Evolutionary conservation across 2,329 filamentous ascomycete genomes (phyloP), one percentile per base, ranked within the genome.

Genomic region (Fonsecaea multimorphosa): DNA sequence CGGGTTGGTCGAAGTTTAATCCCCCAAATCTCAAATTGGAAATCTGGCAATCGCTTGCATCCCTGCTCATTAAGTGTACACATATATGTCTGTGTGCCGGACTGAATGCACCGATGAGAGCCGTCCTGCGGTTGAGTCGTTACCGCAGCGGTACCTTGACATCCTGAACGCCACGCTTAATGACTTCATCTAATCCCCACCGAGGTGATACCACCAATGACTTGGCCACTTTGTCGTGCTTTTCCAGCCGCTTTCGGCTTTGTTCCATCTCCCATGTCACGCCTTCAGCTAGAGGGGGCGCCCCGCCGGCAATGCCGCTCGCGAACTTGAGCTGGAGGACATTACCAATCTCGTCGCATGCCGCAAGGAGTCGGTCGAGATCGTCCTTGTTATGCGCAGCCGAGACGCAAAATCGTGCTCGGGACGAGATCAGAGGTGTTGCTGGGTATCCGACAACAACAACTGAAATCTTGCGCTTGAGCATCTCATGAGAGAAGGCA

Each of bases 331-430:
- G 85, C 79, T 98, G 93, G 63, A 99, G 82, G 24, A 96, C 86
- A 71, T 97, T 92, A 64, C 94, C 93, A 63, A 97, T 88, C 78
- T 98, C 72, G 75, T 98, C 92, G 74, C 94, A 98, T 16, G 95
- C 95, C 3, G 87, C 85, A 58, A 99, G 83, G 65, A 99, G 82
- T 56, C 94, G 89, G 78, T 99, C 95, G 73, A 99, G 86, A 77
- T 99, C 95, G 58, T 99, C 95, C 83, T 99, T 99, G 80, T 96
- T 99, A 83, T 99, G 95, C 1, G 95, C 92, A 1, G 95, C 89
- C 2, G 93, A 97, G 60, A 99, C 88, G 77, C 95, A 99, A 86
- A 99, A 97, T 55, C 95, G 91, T 58, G 92, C 95, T 70, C 95
- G 91, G 22, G 94, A 97, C 68, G 91, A 96, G 73, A 98, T 96